Conservation (phyloP, 148 eudicot genomes). For the Camellia granthamiana region DNA sequence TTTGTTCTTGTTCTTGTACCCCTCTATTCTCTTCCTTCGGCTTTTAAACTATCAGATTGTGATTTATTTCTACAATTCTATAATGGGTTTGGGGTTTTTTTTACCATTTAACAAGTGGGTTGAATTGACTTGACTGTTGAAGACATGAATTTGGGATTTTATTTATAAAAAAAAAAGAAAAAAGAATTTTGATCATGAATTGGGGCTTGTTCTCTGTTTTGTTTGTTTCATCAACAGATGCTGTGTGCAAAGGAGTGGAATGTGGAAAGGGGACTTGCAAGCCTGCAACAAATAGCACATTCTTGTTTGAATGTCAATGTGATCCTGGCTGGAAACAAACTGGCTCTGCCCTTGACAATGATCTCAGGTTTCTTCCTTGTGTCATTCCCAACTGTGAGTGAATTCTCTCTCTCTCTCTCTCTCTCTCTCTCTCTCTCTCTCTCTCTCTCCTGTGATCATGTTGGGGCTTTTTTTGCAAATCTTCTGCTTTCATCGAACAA, state of each 20-base stretch:
- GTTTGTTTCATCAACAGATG: conserved; percentile 26
- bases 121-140: background rate
- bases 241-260: conserved; percentile 45
- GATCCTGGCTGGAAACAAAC: conserved; percentile 72
- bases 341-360: conserved; percentile 20
- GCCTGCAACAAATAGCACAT: conserved; percentile 24
- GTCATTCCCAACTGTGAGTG: conserved; percentile 77
- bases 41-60: background rate
- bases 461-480: background rate
- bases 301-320: conserved; percentile 58
- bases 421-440: conserved; percentile 13
- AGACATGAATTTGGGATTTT: background rate
- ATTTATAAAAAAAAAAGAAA: no score
- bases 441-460: background rate
- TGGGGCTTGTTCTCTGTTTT: background rate
- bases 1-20: conserved; percentile 1
- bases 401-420: conserved; percentile 16
- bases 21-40: background rate
- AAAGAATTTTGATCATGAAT: background rate
- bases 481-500: background rate
- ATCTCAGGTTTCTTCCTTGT: conserved; percentile 61
- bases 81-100: conserved; percentile 9
- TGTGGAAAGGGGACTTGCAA: conserved; percentile 79
- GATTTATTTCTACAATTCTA: background rate
- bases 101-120: background rate